Evolutionary conservation across 371 early-diverging fungal genomes (phyloP), one percentile per base, ranked within the genome.

Genomic region (Saksenaea oblongispora): DNA sequence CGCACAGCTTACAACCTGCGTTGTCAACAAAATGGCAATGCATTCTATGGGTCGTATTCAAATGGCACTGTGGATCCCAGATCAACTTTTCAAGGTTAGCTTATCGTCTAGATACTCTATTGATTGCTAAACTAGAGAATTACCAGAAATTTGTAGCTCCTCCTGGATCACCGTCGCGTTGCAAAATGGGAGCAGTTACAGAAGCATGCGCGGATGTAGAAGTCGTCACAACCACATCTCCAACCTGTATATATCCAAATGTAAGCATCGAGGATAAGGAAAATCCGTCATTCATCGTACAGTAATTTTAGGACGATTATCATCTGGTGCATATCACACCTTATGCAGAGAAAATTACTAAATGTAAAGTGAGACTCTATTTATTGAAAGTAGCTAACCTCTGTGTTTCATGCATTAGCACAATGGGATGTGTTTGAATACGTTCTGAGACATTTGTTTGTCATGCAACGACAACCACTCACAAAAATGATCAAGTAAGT

Each of bases 381-480:
- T 24, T 3, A 44, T 10, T 2, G 31, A 28, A 14, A 18, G 15
- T 1, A n/a, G 27, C 15, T 13, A 17, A 10, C 14, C 13, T 44
- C 26, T 47, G 55, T 5, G 24, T 62, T 36, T 28, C 58, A 24
- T 18, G 8, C 39, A 5, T 0, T 73, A 87, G 87, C 82, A 26
- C 66, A 81, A 51, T 74, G 82, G 78, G 87, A 87, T 57, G 76
- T 83, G 0, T 76, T 85, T 66, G 87, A 85, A 61, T 87, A 83
- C 47, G 84, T 84, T 7, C 34, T 85, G 54, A 78, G 82, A 34
- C 85, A 80, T 61, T 66, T 87, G 24, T 83, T 85, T 59, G 83
- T 77, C 10, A 80, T 76, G 70, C 78, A 74, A 41, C 65, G 63
- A 28, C 65, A 74, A 18, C 64, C 83, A n/a, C 71, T 87, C 4